Conservation (phyloP, 805 yeast species). For the Torulaspora franciscae region DNA sequence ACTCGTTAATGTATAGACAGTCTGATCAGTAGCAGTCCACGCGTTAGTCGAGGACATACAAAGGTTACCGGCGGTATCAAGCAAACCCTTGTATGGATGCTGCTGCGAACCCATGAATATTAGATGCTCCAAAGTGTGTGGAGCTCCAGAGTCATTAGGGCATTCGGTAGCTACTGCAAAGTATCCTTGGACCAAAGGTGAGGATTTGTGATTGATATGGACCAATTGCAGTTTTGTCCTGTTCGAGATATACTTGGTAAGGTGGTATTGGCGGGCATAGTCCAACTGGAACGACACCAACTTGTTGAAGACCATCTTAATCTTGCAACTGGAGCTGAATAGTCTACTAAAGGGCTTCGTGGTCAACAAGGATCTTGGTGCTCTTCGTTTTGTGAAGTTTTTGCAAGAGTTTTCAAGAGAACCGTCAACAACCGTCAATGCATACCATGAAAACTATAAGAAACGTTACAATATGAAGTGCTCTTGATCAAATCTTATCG, state of each 20-base stretch:
- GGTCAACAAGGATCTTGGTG: neutral
- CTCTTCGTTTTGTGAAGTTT: neutral
- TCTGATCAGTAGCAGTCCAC: constrained; percentile 94
- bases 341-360: neutral
- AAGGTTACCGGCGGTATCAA: constrained; percentile 80
- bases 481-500: no score
- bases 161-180: constrained; percentile 96
- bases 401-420: neutral
- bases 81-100: constrained; percentile 85
- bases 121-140: constrained; percentile 93
- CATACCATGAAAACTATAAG: neutral
- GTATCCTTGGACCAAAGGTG: constrained; percentile 89
- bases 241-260: constrained; percentile 71
- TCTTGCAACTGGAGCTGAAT: neutral
- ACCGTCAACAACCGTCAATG: neutral
- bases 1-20: constrained; percentile 83
- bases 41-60: constrained; percentile 89
- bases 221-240: constrained; percentile 81
- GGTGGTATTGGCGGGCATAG: constrained; percentile 60
- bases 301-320: constrained; percentile 37
- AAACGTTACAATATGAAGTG: no score
- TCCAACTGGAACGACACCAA: constrained; percentile 56
- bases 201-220: constrained; percentile 62
- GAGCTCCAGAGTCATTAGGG: constrained; percentile 80
- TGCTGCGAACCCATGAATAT: constrained; percentile 89